These are phyloP conservation scores for Lathyrus tuberosus DNA, from an alignment of 306 rosid genomes.

Conservation along the genomic window DNA sequence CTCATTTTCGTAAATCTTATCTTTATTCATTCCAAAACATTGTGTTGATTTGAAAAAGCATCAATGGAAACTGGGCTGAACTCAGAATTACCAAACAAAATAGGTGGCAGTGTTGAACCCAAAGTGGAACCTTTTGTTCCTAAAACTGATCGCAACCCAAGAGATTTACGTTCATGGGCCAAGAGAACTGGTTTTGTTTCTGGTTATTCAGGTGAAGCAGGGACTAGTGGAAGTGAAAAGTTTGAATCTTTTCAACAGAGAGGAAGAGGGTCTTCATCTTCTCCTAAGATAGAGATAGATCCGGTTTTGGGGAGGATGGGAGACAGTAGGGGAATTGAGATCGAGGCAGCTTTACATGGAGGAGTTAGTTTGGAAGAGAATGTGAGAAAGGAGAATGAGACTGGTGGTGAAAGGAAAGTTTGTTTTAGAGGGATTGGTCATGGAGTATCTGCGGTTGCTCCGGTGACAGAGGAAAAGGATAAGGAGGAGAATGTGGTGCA, in stretches of 20 bases:
- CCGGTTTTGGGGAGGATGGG: constrained; percentile 37
- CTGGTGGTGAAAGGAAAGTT: constrained; percentile 52
- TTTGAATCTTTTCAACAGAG: constrained; percentile 56
- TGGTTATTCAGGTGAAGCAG: constrained; percentile 74
- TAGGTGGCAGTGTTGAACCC: constrained; percentile 25
- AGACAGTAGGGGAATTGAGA: constrained; percentile 56
- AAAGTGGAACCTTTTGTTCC: constrained; percentile 69
- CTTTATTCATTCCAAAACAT: constrained; percentile 17
- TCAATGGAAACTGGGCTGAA: constrained; percentile 62
- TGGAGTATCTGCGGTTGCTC: constrained; percentile 54
- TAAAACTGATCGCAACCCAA: too few relatives aligned
- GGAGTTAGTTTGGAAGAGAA: constrained; percentile 42
- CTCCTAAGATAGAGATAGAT: constrained; percentile 76
- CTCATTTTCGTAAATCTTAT: constrained; percentile 25
- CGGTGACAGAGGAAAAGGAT: constrained; percentile 52
- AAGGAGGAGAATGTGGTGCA: constrained; percentile 46
- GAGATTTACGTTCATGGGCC: constrained; percentile 90
- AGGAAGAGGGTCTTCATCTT: constrained; percentile 55
- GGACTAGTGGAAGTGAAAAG: constrained; percentile 58
- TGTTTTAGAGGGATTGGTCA: constrained; percentile 53
- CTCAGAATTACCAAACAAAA: constrained; percentile 30
- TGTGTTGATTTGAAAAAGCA: constrained; percentile 21
- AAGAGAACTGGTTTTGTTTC: constrained; percentile 94
- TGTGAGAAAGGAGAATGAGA: constrained; percentile 51
- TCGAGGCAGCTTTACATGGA: constrained; percentile 57